Evolutionary conservation across 768 basidiomycete species (phyloP), one percentile per base, ranked within the genome.

Genomic region (Hericium erinaceus): DNA sequence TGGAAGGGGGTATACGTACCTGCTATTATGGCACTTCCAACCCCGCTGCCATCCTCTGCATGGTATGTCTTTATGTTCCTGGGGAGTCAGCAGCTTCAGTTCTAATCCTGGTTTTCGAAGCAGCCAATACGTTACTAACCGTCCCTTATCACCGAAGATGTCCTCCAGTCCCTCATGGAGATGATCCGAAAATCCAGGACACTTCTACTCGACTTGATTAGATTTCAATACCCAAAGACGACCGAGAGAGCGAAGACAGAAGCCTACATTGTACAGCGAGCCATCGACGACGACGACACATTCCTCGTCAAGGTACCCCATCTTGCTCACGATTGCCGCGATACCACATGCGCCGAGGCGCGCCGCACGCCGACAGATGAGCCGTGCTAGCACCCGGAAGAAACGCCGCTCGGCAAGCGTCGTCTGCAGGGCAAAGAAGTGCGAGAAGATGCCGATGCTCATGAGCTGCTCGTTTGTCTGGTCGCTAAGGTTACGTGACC

Each of bases 341-440:
- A 99, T 98, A 61, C 97, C 95, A 66, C 95, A 99, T 0, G 95
- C 83, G 41, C 90, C 92, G 39, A 98, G 73, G 20, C 95, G 78
- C 11, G 95, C 97, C 0, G 95, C 92, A 20, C 95, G 85, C 37
- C 87, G 80, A 20, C 92, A 92, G 41, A 95, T 89, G 54, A 97
- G 79, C 66, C 87, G 87, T 1, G 95, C 92, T 39, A 98, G 83
- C 2, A 91, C 86, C 52, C 91, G 84, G 88, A 99, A 95, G 78
- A 99, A 98, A 67, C 95, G 90, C 22, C 95, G 87, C 72, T 99
- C 95, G 8, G 92, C 92, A 26, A 95, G 78, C 1, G 95, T 98
- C 22, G 97, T 98, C 74, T 98, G 94, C 48, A 98, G 76, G 39
- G 89, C 89, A 68, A 94, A 98, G 79, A 98, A 98, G 76, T 98